Evolutionary conservation across 2,329 filamentous ascomycete genomes (phyloP), one percentile per base, ranked within the genome.

Genomic region (Xylaria arbuscula): DNA sequence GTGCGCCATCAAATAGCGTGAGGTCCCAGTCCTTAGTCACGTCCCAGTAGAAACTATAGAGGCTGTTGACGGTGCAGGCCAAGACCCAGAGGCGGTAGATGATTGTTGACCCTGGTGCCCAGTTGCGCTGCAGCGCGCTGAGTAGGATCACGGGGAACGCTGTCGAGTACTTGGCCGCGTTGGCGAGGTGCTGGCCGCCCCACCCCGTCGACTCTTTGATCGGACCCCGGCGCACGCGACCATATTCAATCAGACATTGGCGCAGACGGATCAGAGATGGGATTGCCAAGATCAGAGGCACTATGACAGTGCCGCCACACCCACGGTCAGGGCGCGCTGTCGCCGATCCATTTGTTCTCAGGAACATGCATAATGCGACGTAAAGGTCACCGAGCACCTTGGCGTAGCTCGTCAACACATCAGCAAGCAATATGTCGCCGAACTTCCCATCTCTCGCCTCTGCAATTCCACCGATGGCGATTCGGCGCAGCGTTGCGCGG

Each of bases 41-140:
- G 76, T 99, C 96, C 96, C 96, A 99, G 85, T 96, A 99, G 83
- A 98, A 98, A n/a, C 92, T 94, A 82, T 97, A 99, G 53, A 92
- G 84, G 15, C 93, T 97, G 80, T 99, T 98, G 75, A 96, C 77
- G 40, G 93, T 83, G 36, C 93, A 92, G 51, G 91, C 91, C 42
- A 87, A 81, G 36, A 97, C 83, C 90, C 93, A 96, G 56, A 83
- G 82, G 48, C 83, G 83, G 78, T 88, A 86, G 66, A 88, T 77
- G 0, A 78, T 75, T 2, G 82, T 78, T 5, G 82, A 80, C 8
- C 81, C 79, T 3, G 80, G 74, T 10, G 74, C 78, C 24, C 78
- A 80, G 42, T 78, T 77, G 69, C 92, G 87, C 81, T 94, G 90
- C 76, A 96, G 80, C 1, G 93, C 90, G 68, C 89, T 90, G 62